phyloP scores from a whole-genome alignment of 2,329 filamentous ascomycete species.

The Ophiosphaerella korrae region DNA sequence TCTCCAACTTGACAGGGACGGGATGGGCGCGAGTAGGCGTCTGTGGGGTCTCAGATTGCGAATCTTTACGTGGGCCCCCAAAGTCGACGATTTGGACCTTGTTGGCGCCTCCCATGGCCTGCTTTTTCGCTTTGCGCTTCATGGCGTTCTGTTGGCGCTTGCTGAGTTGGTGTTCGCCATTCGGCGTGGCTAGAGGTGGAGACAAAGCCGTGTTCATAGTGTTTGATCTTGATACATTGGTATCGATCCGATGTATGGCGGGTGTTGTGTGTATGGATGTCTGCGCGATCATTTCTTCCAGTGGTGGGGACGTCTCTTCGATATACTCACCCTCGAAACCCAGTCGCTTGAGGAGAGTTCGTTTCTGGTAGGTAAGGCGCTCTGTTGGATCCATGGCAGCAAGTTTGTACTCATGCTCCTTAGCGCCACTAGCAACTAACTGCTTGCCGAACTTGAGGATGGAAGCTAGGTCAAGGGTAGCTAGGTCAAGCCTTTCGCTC shows the following conservation, averaged over 20 bases:
- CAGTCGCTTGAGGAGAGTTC: constrained; percentile 79
- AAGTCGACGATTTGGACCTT: constrained; percentile 91
- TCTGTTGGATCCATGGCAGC: constrained; percentile 80
- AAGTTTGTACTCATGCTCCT: constrained; percentile 81
- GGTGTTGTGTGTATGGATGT: constrained; percentile 46
- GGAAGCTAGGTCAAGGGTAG: constrained; percentile 74
- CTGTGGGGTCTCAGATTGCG: constrained; percentile 62
- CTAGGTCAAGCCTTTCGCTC: constrained; percentile 72
- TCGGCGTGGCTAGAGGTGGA: constrained; percentile 51
- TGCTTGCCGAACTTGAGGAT: constrained; percentile 85
- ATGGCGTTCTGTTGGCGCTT: constrained; percentile 92
- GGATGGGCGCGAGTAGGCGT: constrained; percentile 57
- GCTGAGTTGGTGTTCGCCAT: constrained; percentile 64
- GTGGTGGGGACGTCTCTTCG: constrained; percentile 79
- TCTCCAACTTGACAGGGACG: constrained; percentile 61
- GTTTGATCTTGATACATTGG: constrained; percentile 52
- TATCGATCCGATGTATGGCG: constrained; percentile 57
- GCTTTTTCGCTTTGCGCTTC: constrained; percentile 90
- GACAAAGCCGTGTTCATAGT: constrained; percentile 54
- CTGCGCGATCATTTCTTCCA: constrained; percentile 59
- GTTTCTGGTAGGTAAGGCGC: constrained; percentile 85
- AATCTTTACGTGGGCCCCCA: constrained; percentile 68
- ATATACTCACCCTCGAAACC: constrained; percentile 84
- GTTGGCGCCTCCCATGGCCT: constrained; percentile 84
- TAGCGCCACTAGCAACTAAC: constrained; percentile 79